Evolutionary conservation across 140 eudicot species (phyloP).

Genomic region (Stevia rebaudiana): DNA sequence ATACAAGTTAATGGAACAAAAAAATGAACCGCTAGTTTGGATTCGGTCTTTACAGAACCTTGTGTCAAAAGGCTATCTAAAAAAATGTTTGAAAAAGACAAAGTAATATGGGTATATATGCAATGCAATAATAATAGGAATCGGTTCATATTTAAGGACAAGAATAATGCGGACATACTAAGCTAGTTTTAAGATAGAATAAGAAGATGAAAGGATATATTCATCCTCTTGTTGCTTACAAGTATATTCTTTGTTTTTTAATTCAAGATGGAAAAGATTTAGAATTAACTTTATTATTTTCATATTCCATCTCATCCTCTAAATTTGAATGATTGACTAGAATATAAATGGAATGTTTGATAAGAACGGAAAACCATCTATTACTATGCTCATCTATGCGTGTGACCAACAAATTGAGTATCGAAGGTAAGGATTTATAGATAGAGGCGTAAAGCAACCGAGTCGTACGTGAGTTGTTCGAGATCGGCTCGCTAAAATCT

Average conservation of each 20-base stretch:
- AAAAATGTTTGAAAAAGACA: background rate
- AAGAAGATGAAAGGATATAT: constrained; percentile 18
- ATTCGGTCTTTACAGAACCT: background rate
- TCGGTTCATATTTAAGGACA: constrained; percentile 14
- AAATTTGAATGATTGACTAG: background rate
- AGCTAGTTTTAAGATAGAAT: constrained; percentile 11
- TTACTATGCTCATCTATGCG: constrained; percentile 1
- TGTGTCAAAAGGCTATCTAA: background rate
- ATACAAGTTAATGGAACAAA: no score
- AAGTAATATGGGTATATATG: background rate
- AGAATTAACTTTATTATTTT: constrained; percentile 3
- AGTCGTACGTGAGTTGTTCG: no score
- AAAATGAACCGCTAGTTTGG: no score
- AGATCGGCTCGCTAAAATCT: no score
- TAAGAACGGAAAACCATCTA: background rate
- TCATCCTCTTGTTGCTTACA: constrained; percentile 19
- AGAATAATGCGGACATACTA: constrained; percentile 29
- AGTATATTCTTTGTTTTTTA: background rate
- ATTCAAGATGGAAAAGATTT: constrained; percentile 1
- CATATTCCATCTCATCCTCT: constrained; percentile 8
- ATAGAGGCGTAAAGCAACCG: no score
- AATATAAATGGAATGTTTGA: background rate
- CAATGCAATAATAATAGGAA: background rate
- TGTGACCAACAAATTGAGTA: background rate
- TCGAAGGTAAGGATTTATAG: no score